phyloP scores from a whole-genome alignment of 177 flowering plant species.

The Vitis hybrid region DNA sequence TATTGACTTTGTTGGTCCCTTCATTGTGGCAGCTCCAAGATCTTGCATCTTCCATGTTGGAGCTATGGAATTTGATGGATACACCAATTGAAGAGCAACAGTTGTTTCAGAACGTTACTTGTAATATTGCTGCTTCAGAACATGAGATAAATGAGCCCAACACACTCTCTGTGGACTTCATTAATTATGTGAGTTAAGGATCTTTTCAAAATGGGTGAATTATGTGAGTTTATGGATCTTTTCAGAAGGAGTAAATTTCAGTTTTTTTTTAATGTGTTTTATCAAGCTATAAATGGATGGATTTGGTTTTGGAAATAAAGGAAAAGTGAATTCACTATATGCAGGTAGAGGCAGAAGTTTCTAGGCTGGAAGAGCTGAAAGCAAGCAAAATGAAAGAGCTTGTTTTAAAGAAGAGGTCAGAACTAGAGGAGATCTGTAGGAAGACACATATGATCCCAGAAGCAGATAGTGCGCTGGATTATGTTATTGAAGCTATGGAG shows the following conservation, averaged over 20 bases:
- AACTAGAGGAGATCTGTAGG: conserved; percentile 84
- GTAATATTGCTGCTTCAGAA: conserved; percentile 86
- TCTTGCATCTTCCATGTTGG: conserved; percentile 83
- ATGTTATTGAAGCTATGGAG: conserved; percentile 76
- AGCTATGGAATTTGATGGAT: conserved; percentile 96
- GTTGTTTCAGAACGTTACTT: conserved; percentile 71
- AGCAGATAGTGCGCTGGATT: conserved; percentile 50
- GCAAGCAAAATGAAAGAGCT: conserved; percentile 97
- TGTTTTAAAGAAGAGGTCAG: conserved; percentile 80
- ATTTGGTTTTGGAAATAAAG: not conserved
- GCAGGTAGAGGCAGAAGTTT: conserved; percentile 90
- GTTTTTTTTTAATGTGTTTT: too few relatives aligned
- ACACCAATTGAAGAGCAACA: conserved; percentile 88
- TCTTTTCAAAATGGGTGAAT: conserved; percentile 8
- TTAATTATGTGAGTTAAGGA: conserved; percentile 55
- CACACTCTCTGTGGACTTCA: conserved; percentile 62
- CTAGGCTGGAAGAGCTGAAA: conserved; percentile 81
- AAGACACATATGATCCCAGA: conserved; percentile 76
- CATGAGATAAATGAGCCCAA: conserved; percentile 77
- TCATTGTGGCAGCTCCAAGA: conserved; percentile 73
- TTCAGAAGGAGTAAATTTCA: too few relatives aligned
- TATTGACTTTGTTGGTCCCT: not conserved
- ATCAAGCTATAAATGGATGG: not conserved
- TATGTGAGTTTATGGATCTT: conserved; percentile 30
- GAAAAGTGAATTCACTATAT: conserved; percentile 10